Evolutionary conservation across 139 green algal species (phyloP), one percentile per base, ranked within the genome.

Genomic region (Nannochloris sp.): DNA sequence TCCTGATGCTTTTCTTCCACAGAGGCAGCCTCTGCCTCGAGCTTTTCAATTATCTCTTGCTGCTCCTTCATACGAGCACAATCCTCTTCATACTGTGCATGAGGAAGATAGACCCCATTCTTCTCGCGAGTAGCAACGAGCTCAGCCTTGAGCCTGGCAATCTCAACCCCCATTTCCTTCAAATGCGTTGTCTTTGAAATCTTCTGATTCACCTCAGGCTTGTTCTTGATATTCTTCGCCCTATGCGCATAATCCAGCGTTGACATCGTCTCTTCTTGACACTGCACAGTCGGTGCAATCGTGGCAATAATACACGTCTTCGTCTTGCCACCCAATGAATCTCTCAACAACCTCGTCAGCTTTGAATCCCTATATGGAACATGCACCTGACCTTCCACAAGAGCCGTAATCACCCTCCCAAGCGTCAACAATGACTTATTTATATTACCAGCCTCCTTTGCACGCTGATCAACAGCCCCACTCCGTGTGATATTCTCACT

Each of bases 271-370:
- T 98, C 93, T 67, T 99, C 93, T 63, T 90, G 74, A 59, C 67
- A 79, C 53, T 82, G 66, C 40, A 89, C 81, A 11, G 81, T 93
- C 20, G 94, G 92, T n/a, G 85, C 88, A 23, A 99, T 92, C 31
- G 92, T 98, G 12, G 94, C 94, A 56, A 99, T 95, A 77, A 99
- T 96, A 82, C 91, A 97, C n/a, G 87, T 94, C 76, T 91, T 91
- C 29, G 87, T 91, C 43, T 75, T 72, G 5, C 87, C 87, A 23
- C 86, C 86, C 33, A 99, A 84, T 0, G 87, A 95, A 68, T 99
- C 94, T 1, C 89, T 79, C 69, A 99, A 82, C 69, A 99, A 81
- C 43, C 92, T 79, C 3, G 94, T 99, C 55, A 99, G 87, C 80
- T 99, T 99, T 56, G 70, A 88, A 77, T 98, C 94, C 11, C 94